Evolutionary conservation across 768 basidiomycete genomes (phyloP).

Genomic region (Hypholoma sublateritium): DNA sequence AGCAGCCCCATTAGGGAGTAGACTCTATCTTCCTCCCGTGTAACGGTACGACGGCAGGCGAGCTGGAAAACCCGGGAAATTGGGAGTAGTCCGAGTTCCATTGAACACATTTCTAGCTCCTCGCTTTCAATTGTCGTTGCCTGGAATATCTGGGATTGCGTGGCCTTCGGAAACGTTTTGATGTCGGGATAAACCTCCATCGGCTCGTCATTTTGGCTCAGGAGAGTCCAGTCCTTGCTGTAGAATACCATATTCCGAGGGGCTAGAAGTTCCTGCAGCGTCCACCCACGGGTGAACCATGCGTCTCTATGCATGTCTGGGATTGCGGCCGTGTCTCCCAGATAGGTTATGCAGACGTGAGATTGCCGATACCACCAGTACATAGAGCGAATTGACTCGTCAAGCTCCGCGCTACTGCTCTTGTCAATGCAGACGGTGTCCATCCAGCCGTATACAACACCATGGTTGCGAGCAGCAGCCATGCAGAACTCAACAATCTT

Average conservation of each 20-base stretch:
- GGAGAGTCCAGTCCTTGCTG: neutral
- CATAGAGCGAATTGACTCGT: constrained; percentile 11
- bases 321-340: neutral
- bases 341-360: constrained; percentile 1
- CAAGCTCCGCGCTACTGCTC: constrained; percentile 4
- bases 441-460: neutral
- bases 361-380: constrained; percentile 1
- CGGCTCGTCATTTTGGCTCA: neutral
- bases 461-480: neutral
- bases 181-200: neutral
- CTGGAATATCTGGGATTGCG: neutral
- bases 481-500: neutral
- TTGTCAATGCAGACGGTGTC: constrained; percentile 7
- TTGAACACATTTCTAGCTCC: neutral
- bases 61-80: neutral
- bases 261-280: constrained; percentile 3
- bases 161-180: neutral
- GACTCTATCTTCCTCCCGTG: neutral
- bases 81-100: neutral
- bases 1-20: constrained; percentile 3
- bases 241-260: neutral
- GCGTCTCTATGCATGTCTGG: neutral
- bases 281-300: constrained; percentile 5
- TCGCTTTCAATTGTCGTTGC: neutral
- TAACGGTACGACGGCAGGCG: neutral